Percentiles rank a stretch among this genome's conserved stretches.
These are phyloP conservation scores for Suillus tomentosus DNA, from an alignment of 768 basidiomycete species.

Conservation along the genomic window DNA sequence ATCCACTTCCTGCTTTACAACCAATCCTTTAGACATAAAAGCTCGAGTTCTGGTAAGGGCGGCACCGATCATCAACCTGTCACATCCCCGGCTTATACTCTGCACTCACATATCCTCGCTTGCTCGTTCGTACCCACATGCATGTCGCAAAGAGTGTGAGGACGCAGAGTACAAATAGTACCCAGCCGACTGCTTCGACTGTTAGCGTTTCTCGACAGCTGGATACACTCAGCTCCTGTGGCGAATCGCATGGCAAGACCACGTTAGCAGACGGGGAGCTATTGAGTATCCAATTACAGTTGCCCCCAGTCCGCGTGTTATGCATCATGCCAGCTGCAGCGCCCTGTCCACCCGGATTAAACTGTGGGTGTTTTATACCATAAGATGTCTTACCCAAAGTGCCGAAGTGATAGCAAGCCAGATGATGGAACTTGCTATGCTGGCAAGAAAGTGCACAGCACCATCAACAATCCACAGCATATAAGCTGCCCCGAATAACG, in stretches of 20 bases:
- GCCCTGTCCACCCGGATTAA: slow-evolving; percentile 47
- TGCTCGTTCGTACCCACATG: slow-evolving; percentile 46
- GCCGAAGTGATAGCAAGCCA: slow-evolving; percentile 68
- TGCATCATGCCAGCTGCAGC: slow-evolving; percentile 69
- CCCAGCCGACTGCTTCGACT: slow-evolving; percentile 76
- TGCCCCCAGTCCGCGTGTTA: slow-evolving; percentile 56
- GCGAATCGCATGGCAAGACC: slow-evolving; percentile 26
- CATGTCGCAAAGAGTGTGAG: slow-evolving; percentile 58
- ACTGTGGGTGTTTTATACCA: neutral
- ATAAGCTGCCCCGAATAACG: slow-evolving; percentile 67
- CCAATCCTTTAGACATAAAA: slow-evolving; percentile 31
- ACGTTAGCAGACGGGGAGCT: slow-evolving; percentile 28
- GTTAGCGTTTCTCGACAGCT: slow-evolving; percentile 75
- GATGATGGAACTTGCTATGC: slow-evolving; percentile 72
- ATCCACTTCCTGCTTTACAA: neutral
- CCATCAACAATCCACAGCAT: slow-evolving; percentile 71
- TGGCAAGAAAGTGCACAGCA: slow-evolving; percentile 68
- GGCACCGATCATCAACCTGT: slow-evolving; percentile 22
- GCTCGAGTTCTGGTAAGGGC: slow-evolving; percentile 33
- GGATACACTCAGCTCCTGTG: slow-evolving; percentile 23
- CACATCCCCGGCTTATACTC: slow-evolving; percentile 36
- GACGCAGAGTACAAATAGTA: slow-evolving; percentile 64
- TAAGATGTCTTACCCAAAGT: slow-evolving; percentile 58
- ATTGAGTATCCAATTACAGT: slow-evolving; percentile 53
- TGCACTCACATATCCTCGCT: slow-evolving; percentile 43